Evolutionary conservation across 768 basidiomycete species (phyloP).

Genomic region (Scleroderma citrinum): DNA sequence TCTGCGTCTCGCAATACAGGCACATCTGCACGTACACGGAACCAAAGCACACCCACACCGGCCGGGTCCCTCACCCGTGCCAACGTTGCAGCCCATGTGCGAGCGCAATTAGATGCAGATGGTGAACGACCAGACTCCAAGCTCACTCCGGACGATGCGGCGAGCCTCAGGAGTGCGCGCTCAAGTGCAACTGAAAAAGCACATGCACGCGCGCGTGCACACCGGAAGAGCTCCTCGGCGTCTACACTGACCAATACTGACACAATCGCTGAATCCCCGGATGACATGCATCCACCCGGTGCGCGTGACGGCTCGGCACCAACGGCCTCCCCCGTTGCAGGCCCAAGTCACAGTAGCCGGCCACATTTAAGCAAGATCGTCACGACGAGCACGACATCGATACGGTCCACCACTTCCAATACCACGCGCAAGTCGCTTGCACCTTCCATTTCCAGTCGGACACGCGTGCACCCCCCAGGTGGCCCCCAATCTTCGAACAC

Average conservation of each 20-base stretch:
- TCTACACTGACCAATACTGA: conserved; percentile 4
- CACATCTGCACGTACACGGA: conserved; percentile 15
- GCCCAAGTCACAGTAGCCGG: conserved; percentile 15
- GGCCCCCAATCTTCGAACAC: background rate
- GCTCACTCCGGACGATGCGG: conserved; percentile 45
- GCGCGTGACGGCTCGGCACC: background rate
- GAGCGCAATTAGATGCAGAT: conserved; percentile 7
- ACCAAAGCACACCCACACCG: conserved; percentile 23
- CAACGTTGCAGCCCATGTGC: conserved; percentile 25
- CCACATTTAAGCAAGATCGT: conserved; percentile 23
- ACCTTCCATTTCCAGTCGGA: conserved; percentile 22
- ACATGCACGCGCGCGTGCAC: conserved; percentile 10
- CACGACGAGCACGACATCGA: conserved; percentile 20
- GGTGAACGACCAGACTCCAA: conserved; percentile 65
- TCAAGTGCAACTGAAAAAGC: conserved; percentile 21
- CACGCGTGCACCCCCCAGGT: conserved; percentile 10
- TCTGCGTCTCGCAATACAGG: conserved; percentile 40
- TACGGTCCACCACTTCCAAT: conserved; percentile 14
- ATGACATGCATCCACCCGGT: background rate
- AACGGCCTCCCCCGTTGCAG: conserved; percentile 10
- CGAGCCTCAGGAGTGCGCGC: conserved; percentile 21
- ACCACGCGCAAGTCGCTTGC: conserved; percentile 11
- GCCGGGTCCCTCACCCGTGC: conserved; percentile 2
- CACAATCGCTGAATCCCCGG: background rate
- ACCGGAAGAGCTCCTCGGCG: conserved; percentile 19